Base-by-base conservation (phyloP, 164 flowering plant species). In the Umbellularia californica region DNA sequence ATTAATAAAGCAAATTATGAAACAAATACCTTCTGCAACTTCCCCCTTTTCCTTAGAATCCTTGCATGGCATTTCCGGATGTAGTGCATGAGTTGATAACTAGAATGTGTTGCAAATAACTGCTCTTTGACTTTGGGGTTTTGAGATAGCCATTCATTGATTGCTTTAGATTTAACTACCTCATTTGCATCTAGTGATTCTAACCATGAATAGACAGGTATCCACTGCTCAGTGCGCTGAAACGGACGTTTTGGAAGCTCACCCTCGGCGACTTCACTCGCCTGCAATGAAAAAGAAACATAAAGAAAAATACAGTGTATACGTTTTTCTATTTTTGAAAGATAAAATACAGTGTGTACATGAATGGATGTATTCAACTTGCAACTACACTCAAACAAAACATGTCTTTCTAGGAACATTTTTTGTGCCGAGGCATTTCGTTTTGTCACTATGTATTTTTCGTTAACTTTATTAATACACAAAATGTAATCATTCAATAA, bases 191-290 rank as follows among this genome's bases (percentile, higher is more conserved):
- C 80, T 5, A 92, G 79, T 30, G 94, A 80, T 63, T 94, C 95
- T 68, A 90, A 87, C 98, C 97, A 94, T 0, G 91, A 72, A 87
- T 94, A 92, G 27, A 94, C 90, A 13, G 98, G 97, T 70, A 69
- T 75, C 97, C 98, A 93, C 52, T 86, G 95, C 77, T 90, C 93
- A 12, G 95, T 87, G 1, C 98, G 89, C 72, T 92, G 95, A 81
- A 93, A 92, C 13, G 88, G 88, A 73, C 84, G 85, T 4, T 73
- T 85, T 22, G 72, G 77, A 73, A 71, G 72, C 58, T 84, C 89
- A 58, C n/a, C 69, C 62, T 74, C 79, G 70, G 25, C 82, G 33
- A 5, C 77, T 27, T 85, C 86, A 58, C 72, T 81, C 65, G 67
- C 87, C 90, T 89, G 83, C 74, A 68, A 77, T n/a, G 28, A 33